These are phyloP conservation scores for Ophiostoma sp. DNA, from an alignment of 2,329 filamentous ascomycete genomes.

Conservation along the genomic window DNA sequence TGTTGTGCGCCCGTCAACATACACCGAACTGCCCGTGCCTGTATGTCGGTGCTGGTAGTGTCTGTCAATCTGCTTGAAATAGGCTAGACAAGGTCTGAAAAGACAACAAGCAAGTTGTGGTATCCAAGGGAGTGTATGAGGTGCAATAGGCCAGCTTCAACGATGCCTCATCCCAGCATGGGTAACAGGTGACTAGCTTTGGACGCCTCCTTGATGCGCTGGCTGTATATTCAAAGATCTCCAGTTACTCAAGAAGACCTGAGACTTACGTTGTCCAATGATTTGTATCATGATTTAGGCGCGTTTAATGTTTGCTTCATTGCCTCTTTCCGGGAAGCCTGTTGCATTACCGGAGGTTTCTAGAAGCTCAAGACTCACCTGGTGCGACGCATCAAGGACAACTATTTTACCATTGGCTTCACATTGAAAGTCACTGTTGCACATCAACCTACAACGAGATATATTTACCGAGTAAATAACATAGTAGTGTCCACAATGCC, in stretches of 20 bases:
- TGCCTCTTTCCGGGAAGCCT: background rate
- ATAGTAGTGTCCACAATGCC: background rate
- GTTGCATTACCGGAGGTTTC: background rate
- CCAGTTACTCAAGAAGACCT: background rate
- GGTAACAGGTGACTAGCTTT: background rate
- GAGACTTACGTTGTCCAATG: background rate
- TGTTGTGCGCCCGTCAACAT: conserved; percentile 8
- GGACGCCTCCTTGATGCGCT: background rate
- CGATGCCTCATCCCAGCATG: background rate
- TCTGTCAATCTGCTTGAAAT: background rate
- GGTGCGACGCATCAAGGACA: background rate
- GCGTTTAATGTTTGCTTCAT: background rate
- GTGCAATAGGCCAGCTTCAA: background rate
- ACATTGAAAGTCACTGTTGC: background rate
- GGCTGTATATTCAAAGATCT: background rate
- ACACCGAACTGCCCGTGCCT: conserved; percentile 10
- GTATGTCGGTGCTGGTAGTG: background rate
- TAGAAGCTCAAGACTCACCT: background rate
- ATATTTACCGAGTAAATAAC: background rate
- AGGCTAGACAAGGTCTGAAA: background rate
- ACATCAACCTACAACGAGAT: conserved; percentile 4
- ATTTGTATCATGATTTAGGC: too few species aligned
- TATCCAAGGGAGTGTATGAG: background rate
- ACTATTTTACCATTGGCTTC: background rate
- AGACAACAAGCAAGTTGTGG: background rate